A percentile compares a stretch with the other conserved stretches of the same genome.
These are phyloP conservation scores for Catunica adiposa DNA, from an alignment of 2,329 filamentous ascomycete species.

Conservation along the genomic window DNA sequence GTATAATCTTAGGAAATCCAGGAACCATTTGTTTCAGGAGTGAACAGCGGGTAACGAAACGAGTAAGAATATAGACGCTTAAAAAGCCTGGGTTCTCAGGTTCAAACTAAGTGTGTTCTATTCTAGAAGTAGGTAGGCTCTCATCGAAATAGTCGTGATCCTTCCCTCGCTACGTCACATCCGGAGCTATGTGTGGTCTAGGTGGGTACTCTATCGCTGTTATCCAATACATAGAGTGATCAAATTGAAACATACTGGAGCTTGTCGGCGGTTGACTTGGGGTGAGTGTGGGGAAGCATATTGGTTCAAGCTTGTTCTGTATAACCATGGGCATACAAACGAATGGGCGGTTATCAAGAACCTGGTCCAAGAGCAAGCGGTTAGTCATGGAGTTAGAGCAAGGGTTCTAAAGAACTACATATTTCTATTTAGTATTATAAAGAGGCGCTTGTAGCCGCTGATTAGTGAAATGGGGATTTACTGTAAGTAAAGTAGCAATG, in stretches of 20 bases:
- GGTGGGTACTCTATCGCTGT: background rate
- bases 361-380: background rate
- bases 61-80: background rate
- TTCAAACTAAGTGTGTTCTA: too few species aligned
- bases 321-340: background rate
- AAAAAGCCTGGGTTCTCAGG: background rate
- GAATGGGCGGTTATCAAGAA: background rate
- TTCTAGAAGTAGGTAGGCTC: too few species aligned
- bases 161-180: background rate
- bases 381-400: background rate
- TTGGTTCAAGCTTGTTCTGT: background rate
- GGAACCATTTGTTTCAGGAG: background rate
- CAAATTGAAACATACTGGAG: conserved; percentile 4
- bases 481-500: too few species aligned
- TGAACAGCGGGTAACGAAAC: conserved; percentile 1
- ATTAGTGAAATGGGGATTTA: too few species aligned
- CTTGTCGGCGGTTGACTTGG: conserved; percentile 1
- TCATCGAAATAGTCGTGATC: too few species aligned
- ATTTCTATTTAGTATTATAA: too few species aligned
- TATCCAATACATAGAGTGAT: background rate
- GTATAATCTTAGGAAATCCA: background rate
- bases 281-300: background rate
- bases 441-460: too few species aligned
- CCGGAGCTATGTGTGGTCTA: background rate
- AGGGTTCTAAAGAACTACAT: too few species aligned